Conservation (phyloP, 352 stramenopile genomes). For the Phytophthora fragariaefolia region DNA sequence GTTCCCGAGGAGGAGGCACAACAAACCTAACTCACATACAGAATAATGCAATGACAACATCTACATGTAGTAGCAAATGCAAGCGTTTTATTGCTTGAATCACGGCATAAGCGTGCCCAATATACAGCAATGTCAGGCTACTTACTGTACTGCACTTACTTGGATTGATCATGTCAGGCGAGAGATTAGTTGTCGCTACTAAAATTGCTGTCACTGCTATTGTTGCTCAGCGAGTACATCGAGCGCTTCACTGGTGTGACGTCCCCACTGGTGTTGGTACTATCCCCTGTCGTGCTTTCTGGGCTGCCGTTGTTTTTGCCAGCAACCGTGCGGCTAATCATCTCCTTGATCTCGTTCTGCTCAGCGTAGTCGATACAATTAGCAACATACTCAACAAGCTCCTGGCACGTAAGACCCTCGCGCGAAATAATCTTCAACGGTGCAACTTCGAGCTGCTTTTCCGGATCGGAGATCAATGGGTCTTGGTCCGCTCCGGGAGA, state of each 20-base stretch:
- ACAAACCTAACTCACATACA: conserved; percentile 9
- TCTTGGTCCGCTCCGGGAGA: conserved; percentile 81
- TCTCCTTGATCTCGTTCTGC: conserved; percentile 54
- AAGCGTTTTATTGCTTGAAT: conserved; percentile 21
- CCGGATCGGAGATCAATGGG: conserved; percentile 59
- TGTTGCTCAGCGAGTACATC: conserved; percentile 62
- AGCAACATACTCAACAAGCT: conserved; percentile 85
- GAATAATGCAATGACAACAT: conserved; percentile 5
- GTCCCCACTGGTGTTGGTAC: conserved; percentile 34
- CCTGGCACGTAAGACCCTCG: conserved; percentile 82
- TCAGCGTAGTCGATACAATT: conserved; percentile 81
- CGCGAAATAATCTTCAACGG: conserved; percentile 86
- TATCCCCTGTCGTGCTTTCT: conserved; percentile 31
- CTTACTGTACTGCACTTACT: conserved; percentile 26
- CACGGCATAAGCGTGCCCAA: conserved; percentile 3
- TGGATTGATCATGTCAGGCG: not conserved
- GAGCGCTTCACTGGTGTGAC: conserved; percentile 57
- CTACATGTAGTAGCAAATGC: conserved; percentile 7
- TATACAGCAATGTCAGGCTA: conserved; percentile 17
- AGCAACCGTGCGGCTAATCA: conserved; percentile 37
- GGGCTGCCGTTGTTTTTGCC: conserved; percentile 36
- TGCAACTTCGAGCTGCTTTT: conserved; percentile 73
- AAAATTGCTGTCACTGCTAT: conserved; percentile 62
- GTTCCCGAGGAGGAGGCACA: conserved; percentile 11
- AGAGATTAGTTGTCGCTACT: conserved; percentile 39